A percentile compares a stretch with the other conserved stretches of the same genome.
phyloP scores from a whole-genome alignment of 2,329 filamentous ascomycete genomes.

The Ophiostoma sp. region DNA sequence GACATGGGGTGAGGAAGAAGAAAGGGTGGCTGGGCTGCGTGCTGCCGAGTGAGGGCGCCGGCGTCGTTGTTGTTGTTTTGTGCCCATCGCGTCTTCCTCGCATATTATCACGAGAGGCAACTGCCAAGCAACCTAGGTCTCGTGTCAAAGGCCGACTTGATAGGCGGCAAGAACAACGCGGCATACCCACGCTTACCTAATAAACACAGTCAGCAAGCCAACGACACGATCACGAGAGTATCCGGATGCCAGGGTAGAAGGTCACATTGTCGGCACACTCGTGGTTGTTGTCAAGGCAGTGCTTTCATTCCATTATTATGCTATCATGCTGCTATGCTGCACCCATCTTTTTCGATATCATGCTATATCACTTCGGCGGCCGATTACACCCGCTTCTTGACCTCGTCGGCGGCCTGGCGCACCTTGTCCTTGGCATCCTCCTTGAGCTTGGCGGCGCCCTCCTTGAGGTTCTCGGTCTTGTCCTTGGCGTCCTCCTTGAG shows the following conservation, averaged over 20 bases:
- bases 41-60: background rate
- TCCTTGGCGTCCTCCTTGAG: conserved; percentile 31
- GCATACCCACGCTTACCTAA: background rate
- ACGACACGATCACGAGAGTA: background rate
- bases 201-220: background rate
- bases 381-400: conserved; percentile 28
- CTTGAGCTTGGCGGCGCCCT: conserved; percentile 40
- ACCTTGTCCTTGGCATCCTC: conserved; percentile 34
- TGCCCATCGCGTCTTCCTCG: background rate
- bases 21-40: background rate
- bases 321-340: no score
- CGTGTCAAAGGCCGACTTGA: background rate
- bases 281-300: no score
- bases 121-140: background rate
- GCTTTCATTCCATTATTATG: no score
- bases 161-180: background rate
- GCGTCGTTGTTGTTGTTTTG: background rate
- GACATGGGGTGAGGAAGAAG: conserved; percentile 2
- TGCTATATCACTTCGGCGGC: background rate
- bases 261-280: no score
- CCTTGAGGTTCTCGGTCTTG: conserved; percentile 31
- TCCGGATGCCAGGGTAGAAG: background rate
- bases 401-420: conserved; percentile 41
- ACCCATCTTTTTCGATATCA: background rate
- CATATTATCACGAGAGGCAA: background rate